Conservation (phyloP, 192 early-diverging fungal genomes). For the Gonapodya sp. region DNA sequence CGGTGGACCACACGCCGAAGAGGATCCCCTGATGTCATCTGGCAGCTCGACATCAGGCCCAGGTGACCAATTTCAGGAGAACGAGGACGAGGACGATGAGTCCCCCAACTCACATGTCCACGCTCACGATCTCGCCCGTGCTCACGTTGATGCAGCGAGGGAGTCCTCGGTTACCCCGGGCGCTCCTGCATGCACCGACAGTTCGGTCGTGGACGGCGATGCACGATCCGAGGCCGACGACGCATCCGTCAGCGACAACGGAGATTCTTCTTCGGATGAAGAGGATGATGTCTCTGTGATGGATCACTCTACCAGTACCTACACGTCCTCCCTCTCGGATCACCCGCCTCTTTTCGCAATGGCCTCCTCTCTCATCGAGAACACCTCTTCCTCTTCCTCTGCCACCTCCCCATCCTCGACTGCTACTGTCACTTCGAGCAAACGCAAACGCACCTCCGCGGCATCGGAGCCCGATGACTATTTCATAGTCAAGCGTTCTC, state of each 20-base stretch:
- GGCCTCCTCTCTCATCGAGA: neutral
- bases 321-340: neutral
- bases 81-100: neutral
- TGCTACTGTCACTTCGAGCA: neutral
- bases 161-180: no score
- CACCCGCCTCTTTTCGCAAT: neutral
- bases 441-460: neutral
- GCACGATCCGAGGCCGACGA: no score
- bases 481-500: neutral
- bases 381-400: neutral
- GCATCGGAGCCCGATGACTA: neutral
- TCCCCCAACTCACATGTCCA: neutral
- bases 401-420: neutral
- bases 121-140: neutral
- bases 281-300: neutral
- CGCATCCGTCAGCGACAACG: neutral
- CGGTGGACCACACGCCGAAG: neutral
- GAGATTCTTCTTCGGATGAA: neutral
- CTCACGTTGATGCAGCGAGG: neutral
- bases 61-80: neutral
- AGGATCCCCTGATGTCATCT: neutral
- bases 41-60: neutral
- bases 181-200: no score
- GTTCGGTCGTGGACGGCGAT: no score
- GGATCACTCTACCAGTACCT: neutral